Percentiles rank a stretch among this genome's conserved stretches.
Evolutionary conservation across 2,329 filamentous ascomycete species (phyloP).

Genomic region (Nemania sp.): DNA sequence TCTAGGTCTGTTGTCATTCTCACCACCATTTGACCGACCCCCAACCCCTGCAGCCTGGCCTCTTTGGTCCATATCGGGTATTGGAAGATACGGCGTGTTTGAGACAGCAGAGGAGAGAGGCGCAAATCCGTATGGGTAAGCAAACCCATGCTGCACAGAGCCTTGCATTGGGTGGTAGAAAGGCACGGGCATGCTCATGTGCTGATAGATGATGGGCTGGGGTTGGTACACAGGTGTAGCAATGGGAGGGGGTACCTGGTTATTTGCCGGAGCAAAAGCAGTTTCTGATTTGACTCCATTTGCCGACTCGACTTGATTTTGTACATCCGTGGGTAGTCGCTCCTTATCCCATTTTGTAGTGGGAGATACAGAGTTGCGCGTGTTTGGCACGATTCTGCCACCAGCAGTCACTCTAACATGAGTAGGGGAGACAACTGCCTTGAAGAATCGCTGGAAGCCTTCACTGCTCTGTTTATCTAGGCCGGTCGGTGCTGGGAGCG

Average conservation of each 20-base stretch:
- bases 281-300: conserved; percentile 40
- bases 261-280: conserved; percentile 24
- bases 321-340: conserved; percentile 45
- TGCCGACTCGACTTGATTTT: conserved; percentile 43
- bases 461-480: conserved; percentile 68
- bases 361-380: conserved; percentile 64
- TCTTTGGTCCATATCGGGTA: conserved; percentile 36
- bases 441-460: conserved; percentile 76
- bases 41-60: conserved; percentile 22
- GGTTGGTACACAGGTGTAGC: conserved; percentile 38
- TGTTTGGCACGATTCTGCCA: conserved; percentile 75
- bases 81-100: conserved; percentile 28
- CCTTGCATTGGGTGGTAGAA: conserved; percentile 45
- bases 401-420: conserved; percentile 76
- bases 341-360: conserved; percentile 64
- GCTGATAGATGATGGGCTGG: conserved; percentile 42
- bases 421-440: conserved; percentile 74
- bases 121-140: conserved; percentile 43
- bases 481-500: conserved; percentile 66
- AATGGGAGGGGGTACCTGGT: conserved; percentile 41
- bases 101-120: conserved; percentile 34
- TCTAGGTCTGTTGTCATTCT: conserved; percentile 49
- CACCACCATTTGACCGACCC: conserved; percentile 41
- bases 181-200: conserved; percentile 49
- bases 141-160: conserved; percentile 42